These are phyloP conservation scores for Ascochyta fabae DNA, from an alignment of 2,329 filamentous ascomycete species.

Conservation along the genomic window DNA sequence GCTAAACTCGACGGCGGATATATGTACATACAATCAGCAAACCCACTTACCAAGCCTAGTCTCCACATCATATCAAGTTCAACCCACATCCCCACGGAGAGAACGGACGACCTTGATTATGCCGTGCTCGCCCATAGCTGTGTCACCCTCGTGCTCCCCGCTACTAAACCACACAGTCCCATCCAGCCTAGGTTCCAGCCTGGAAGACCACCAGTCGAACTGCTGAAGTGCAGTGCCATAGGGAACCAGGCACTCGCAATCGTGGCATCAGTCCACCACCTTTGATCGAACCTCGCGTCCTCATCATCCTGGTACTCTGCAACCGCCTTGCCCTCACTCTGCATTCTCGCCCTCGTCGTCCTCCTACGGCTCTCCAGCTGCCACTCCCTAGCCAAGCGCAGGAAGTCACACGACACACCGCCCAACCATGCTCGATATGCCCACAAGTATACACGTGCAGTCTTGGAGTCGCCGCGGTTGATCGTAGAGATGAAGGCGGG, in stretches of 20 bases:
- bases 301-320: constrained; percentile 46
- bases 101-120: not conserved
- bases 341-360: constrained; percentile 35
- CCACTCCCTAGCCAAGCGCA: constrained; percentile 52
- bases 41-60: not conserved
- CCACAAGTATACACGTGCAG: constrained; percentile 48
- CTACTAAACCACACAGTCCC: constrained; percentile 52
- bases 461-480: constrained; percentile 45
- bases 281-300: constrained; percentile 45
- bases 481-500: constrained; percentile 44
- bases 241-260: constrained; percentile 54
- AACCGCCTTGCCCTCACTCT: constrained; percentile 35
- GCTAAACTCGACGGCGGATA: constrained; percentile 7
- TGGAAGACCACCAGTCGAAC: constrained; percentile 47
- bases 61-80: not conserved
- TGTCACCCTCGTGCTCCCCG: constrained; percentile 43
- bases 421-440: constrained; percentile 54
- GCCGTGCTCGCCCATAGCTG: constrained; percentile 35
- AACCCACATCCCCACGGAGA: not conserved
- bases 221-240: constrained; percentile 52
- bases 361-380: constrained; percentile 49
- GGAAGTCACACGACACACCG: constrained; percentile 53
- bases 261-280: constrained; percentile 53
- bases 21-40: constrained; percentile 3
- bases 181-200: constrained; percentile 55